Evolutionary conservation across 768 basidiomycete genomes (phyloP).

Genomic region (Brasilioporus rufonigricans): DNA sequence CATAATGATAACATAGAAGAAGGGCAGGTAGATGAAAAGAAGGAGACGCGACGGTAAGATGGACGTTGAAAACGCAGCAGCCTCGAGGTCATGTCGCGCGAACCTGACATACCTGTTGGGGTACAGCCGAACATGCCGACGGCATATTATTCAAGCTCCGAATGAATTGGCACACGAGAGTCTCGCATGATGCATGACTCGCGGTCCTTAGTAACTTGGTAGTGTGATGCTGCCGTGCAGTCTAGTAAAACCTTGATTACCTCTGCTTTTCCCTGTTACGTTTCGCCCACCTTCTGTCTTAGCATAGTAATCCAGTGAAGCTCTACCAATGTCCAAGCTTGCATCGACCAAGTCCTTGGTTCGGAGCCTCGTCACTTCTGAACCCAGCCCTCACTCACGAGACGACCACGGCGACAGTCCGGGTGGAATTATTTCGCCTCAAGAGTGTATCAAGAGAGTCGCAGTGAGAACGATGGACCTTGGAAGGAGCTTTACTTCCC

Average conservation of each 20-base stretch:
- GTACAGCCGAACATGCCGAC: conserved; percentile 19
- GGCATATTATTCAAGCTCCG: conserved; percentile 7
- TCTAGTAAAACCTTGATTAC: conserved; percentile 11
- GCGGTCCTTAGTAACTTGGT: conserved; percentile 21
- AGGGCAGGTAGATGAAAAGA: conserved; percentile 16
- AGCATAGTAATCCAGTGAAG: conserved; percentile 1
- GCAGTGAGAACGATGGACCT: conserved; percentile 63
- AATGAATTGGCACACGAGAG: conserved; percentile 1
- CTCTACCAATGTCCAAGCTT: conserved; percentile 24
- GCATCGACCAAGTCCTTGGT: conserved; percentile 21
- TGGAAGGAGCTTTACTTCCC: conserved; percentile 53
- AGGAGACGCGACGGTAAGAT: conserved; percentile 12
- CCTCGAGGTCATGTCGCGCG: conserved; percentile 25
- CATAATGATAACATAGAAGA: conserved; percentile 39
- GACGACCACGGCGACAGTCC: conserved; percentile 30
- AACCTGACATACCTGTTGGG: not conserved
- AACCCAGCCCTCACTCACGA: conserved; percentile 33
- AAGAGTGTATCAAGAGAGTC: conserved; percentile 52
- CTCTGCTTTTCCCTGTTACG: not conserved
- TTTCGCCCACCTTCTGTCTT: not conserved
- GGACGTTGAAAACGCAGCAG: conserved; percentile 21
- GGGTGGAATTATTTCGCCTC: conserved; percentile 29
- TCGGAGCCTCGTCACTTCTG: conserved; percentile 20
- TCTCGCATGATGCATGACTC: not conserved
- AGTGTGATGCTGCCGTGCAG: conserved; percentile 4